Evolutionary conservation across 1,139 yeast genomes (phyloP).

Genomic region (Geotrichum macrosporum): DNA sequence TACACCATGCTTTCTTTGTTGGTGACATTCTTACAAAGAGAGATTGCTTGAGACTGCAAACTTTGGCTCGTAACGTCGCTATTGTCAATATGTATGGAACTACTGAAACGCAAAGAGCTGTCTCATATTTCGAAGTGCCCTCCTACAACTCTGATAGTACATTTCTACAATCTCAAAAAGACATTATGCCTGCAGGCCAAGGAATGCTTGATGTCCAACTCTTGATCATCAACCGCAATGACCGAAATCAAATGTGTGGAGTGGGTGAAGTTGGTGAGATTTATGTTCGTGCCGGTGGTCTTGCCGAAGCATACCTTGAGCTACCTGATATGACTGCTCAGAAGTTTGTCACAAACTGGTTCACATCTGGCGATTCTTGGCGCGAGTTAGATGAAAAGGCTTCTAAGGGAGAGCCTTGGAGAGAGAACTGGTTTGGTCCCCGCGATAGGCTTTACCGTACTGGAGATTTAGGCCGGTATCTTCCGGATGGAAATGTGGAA

Average conservation of each 20-base stretch:
- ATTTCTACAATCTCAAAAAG: conserved; percentile 80
- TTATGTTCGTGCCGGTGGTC: conserved; percentile 96
- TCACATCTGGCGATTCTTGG: conserved; percentile 61
- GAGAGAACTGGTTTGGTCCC: conserved; percentile 83
- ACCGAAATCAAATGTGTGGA: conserved; percentile 86
- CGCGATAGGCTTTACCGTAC: conserved; percentile 94
- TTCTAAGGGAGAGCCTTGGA: conserved; percentile 57
- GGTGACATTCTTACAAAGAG: conserved; percentile 97
- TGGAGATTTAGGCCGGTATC: conserved; percentile 93
- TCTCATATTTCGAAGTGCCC: conserved; percentile 84
- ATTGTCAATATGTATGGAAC: conserved; percentile 99
- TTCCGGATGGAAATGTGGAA: conserved; percentile 96
- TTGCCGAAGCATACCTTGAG: conserved; percentile 93
- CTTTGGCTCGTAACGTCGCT: conserved; percentile 80
- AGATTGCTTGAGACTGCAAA: conserved; percentile 88
- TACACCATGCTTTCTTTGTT: conserved; percentile 96
- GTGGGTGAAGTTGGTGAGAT: conserved; percentile 99
- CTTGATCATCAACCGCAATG: conserved; percentile 86
- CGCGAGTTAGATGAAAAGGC: conserved; percentile 46
- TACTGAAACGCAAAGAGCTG: conserved; percentile 97
- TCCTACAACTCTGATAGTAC: conserved; percentile 64
- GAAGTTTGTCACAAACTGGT: conserved; percentile 91
- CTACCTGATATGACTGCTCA: conserved; percentile 82
- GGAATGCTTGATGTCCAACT: conserved; percentile 96
- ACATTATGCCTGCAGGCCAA: conserved; percentile 96